Percentiles rank a stretch among this genome's conserved stretches.
Conservation (phyloP, 1,139 yeast genomes). For the Candida smagusa region DNA sequence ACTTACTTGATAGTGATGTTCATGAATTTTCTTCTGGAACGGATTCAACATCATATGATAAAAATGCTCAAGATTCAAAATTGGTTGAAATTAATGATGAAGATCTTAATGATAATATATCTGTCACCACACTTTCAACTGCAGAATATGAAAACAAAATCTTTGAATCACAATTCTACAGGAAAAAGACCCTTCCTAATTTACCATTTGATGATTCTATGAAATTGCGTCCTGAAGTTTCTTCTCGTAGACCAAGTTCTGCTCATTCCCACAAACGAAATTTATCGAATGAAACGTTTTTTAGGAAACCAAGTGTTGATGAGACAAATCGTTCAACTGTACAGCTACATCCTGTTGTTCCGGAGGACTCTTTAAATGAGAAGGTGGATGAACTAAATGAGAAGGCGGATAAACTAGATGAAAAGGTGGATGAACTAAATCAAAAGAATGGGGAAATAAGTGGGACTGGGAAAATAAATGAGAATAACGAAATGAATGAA, state of each 20-base stretch:
- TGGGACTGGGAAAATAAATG: too few relatives aligned
- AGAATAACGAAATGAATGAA: too few relatives aligned
- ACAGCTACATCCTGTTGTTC: too few relatives aligned
- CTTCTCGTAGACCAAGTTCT: not conserved
- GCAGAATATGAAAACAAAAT: slow-evolving; percentile 54
- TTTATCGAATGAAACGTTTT: not conserved
- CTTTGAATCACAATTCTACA: slow-evolving; percentile 49
- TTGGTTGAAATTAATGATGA: not conserved
- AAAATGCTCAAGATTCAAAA: not conserved
- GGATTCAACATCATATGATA: not conserved
- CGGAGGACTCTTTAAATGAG: too few relatives aligned
- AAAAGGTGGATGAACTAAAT: too few relatives aligned
- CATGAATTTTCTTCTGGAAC: not conserved
- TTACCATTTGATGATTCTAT: slow-evolving; percentile 9
- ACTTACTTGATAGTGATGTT: not conserved
- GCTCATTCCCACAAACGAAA: not conserved
- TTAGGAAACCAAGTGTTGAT: not conserved
- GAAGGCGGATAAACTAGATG: too few relatives aligned
- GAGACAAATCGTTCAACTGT: too few relatives aligned
- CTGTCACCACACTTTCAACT: slow-evolving; percentile 48
- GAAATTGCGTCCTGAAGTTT: too few relatives aligned
- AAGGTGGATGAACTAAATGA: too few relatives aligned
- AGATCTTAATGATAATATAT: slow-evolving; percentile 27
- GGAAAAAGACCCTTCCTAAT: slow-evolving; percentile 29
- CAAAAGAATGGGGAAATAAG: too few relatives aligned